Evolutionary conservation across 805 yeast species (phyloP).

Genomic region (Saturnispora sekii): DNA sequence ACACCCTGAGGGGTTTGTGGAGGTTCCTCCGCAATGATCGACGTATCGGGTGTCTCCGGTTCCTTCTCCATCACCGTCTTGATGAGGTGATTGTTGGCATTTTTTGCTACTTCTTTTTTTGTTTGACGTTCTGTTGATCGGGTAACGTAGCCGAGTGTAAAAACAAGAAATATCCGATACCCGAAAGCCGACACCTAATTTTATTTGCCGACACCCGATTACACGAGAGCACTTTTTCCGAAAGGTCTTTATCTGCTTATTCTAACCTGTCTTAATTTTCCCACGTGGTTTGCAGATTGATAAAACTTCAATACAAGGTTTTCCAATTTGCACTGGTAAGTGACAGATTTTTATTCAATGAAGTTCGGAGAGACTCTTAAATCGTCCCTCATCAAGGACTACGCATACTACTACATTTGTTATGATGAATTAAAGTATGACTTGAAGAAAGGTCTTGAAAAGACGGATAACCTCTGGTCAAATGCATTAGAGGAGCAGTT

Average conservation of each 20-base stretch:
- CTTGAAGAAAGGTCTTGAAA: slow-evolving; percentile 56
- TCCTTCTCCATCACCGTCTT: background rate
- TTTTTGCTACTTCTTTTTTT: background rate
- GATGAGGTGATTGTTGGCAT: background rate
- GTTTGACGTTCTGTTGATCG: no score
- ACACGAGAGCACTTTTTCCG: no score
- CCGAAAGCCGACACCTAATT: background rate
- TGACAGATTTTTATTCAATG: slow-evolving; percentile 35
- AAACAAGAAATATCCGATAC: background rate
- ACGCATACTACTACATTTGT: slow-evolving; percentile 80
- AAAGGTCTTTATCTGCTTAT: no score
- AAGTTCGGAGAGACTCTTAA: slow-evolving; percentile 93
- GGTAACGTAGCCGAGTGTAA: background rate
- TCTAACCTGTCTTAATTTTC: no score
- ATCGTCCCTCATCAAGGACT: slow-evolving; percentile 81
- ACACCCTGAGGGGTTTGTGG: background rate
- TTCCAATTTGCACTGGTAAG: background rate
- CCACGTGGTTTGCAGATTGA: background rate
- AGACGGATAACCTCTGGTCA: slow-evolving; percentile 56
- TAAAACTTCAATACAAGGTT: background rate
- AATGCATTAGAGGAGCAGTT: slow-evolving; percentile 75
- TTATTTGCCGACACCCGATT: no score
- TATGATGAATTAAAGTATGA: slow-evolving; percentile 86
- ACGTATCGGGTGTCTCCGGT: background rate
- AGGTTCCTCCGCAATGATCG: background rate